These are phyloP conservation scores for Gastrolobium bilobum DNA, from an alignment of 306 rosid genomes.

Conservation along the genomic window DNA sequence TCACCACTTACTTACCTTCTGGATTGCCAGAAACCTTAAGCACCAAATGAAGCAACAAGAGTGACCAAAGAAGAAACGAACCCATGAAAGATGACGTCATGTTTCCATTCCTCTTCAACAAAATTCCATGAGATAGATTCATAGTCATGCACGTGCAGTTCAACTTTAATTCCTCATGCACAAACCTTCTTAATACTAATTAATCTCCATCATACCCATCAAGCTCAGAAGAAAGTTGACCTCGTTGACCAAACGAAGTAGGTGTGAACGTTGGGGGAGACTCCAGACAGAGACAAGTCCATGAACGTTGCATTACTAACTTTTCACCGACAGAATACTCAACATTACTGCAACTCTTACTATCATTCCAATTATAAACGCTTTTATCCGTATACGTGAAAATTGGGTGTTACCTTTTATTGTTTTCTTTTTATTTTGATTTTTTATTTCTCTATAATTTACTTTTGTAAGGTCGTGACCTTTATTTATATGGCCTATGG, in stretches of 20 bases:
- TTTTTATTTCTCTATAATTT: too few relatives aligned
- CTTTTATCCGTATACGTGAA: too few relatives aligned
- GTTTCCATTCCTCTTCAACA: slow-evolving; percentile 21
- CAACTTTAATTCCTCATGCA: background rate
- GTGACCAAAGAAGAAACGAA: slow-evolving; percentile 23
- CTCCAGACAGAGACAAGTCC: too few relatives aligned
- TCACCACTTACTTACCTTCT: slow-evolving; percentile 34
- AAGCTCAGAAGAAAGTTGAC: slow-evolving; percentile 15
- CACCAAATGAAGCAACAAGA: slow-evolving; percentile 26
- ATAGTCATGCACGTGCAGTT: background rate
- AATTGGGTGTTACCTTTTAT: too few relatives aligned
- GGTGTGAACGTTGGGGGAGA: background rate
- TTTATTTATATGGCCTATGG: too few relatives aligned
- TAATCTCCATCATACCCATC: slow-evolving; percentile 7
- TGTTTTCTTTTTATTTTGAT: too few relatives aligned
- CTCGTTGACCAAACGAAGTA: slow-evolving; percentile 31
- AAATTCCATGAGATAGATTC: background rate
- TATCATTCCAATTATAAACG: too few relatives aligned
- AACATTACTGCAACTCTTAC: too few relatives aligned
- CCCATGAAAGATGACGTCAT: slow-evolving; percentile 36
- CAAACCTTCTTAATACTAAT: background rate
- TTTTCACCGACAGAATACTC: too few relatives aligned
- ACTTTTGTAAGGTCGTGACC: too few relatives aligned
- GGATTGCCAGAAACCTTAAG: slow-evolving; percentile 45
- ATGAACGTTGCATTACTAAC: too few relatives aligned